Evolutionary conservation across 495 filamentous ascomycete genomes (phyloP).

Genomic region (Aspergillus homomorphus): DNA sequence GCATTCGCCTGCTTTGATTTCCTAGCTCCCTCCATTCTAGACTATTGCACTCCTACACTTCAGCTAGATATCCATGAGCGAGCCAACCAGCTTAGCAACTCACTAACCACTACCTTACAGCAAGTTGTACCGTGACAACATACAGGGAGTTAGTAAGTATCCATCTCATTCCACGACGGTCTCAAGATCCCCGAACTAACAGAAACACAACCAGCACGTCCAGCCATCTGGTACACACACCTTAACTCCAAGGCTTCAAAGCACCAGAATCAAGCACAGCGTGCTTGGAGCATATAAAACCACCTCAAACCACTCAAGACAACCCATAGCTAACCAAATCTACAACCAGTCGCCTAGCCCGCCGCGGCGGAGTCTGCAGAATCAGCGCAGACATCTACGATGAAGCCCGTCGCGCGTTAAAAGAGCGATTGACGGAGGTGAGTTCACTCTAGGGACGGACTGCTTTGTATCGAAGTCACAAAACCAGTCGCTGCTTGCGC

Average conservation of each 20-base stretch:
- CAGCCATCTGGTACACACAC: conserved; percentile 60
- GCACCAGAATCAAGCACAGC: no score
- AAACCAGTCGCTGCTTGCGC: no score
- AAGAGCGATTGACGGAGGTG: conserved; percentile 53
- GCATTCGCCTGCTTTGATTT: not conserved
- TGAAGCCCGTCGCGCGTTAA: conserved; percentile 56
- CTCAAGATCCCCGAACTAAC: not conserved
- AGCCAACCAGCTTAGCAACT: no score
- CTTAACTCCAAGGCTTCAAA: not conserved
- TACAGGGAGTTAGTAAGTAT: conserved; percentile 56
- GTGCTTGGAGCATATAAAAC: no score
- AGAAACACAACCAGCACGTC: conserved; percentile 46
- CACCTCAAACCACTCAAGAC: not conserved
- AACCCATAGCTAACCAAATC: not conserved
- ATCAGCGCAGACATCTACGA: conserved; percentile 71
- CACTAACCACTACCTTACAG: conserved; percentile 45
- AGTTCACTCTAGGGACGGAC: conserved; percentile 13
- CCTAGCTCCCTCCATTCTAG: no score
- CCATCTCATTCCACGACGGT: not conserved
- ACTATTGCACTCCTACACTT: no score
- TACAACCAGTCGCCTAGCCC: conserved; percentile 64
- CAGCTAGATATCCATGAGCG: no score
- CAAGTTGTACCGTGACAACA: conserved; percentile 57
- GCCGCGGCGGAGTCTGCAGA: conserved; percentile 74
- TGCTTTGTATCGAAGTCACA: no score